Conservation (phyloP, 495 filamentous ascomycete genomes). For the Penicillium verhagenii region DNA sequence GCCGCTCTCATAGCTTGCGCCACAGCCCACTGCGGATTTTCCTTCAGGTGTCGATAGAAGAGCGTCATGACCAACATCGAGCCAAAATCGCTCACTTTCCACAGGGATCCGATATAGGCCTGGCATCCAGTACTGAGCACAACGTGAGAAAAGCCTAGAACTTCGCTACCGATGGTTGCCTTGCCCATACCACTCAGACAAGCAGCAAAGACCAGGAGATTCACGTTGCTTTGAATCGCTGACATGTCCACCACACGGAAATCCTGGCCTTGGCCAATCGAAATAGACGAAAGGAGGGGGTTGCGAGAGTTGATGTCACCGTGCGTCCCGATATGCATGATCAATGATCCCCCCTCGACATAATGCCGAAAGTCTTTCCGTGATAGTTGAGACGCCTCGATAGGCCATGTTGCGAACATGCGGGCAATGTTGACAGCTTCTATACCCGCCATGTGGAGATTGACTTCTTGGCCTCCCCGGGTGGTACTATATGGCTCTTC, state of each 20-base stretch:
- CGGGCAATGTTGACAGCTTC: constrained; percentile 30
- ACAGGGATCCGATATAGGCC: constrained; percentile 30
- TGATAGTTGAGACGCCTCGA: constrained; percentile 26
- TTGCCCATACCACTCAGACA: constrained; percentile 31
- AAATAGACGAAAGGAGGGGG: constrained; percentile 32
- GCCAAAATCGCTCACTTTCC: constrained; percentile 31
- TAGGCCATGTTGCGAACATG: constrained; percentile 28
- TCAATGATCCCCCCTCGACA: constrained; percentile 19
- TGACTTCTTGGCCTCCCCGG: constrained; percentile 11
- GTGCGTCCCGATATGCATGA: constrained; percentile 34
- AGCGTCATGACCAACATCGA: constrained; percentile 34
- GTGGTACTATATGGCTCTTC: background rate
- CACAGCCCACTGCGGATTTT: constrained; percentile 7
- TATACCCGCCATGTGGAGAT: constrained; percentile 29
- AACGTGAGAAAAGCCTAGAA: constrained; percentile 31
- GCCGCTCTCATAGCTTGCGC: constrained; percentile 20
- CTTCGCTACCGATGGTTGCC: constrained; percentile 25
- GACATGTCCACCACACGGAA: constrained; percentile 31
- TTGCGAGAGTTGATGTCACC: constrained; percentile 23
- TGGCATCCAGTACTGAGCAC: constrained; percentile 30
- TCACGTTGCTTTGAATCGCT: constrained; percentile 22
- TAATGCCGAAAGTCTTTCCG: constrained; percentile 22
- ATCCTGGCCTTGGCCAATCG: constrained; percentile 25
- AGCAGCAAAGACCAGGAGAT: constrained; percentile 31
- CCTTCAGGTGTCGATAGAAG: constrained; percentile 27